A percentile compares a stretch with the other conserved stretches of the same genome.
Evolutionary conservation across 306 rosid genomes (phyloP).

Genomic region (Cyamopsis tetragonoloba): DNA sequence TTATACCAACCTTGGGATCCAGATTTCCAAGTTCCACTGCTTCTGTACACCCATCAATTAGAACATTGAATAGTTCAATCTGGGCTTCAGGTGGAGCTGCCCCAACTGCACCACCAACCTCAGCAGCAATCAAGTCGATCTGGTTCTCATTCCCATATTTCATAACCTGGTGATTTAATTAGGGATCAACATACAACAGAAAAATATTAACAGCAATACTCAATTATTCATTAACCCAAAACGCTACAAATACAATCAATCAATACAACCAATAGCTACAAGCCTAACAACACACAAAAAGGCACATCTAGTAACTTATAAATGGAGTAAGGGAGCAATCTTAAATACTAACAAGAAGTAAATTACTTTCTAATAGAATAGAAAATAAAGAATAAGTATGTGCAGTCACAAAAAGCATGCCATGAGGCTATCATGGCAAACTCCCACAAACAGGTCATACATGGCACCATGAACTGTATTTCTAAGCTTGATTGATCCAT

Average conservation of each 20-base stretch:
- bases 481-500: not conserved
- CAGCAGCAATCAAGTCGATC: slow-evolving; percentile 65
- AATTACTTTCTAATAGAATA: not conserved
- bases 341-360: not conserved
- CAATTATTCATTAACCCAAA: not conserved
- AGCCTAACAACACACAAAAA: not conserved
- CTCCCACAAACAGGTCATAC: not conserved
- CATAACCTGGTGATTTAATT: slow-evolving; percentile 60
- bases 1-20: slow-evolving; percentile 77
- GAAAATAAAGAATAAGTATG: not conserved
- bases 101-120: slow-evolving; percentile 81
- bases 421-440: not conserved
- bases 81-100: slow-evolving; percentile 67
- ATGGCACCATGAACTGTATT: not conserved
- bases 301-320: not conserved
- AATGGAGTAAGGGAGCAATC: not conserved
- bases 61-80: slow-evolving; percentile 71
- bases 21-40: slow-evolving; percentile 71
- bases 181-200: slow-evolving; percentile 12
- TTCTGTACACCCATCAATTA: slow-evolving; percentile 84
- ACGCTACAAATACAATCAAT: not conserved
- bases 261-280: not conserved
- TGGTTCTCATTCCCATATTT: slow-evolving; percentile 93
- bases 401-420: not conserved
- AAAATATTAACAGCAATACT: slow-evolving; percentile 6